These are phyloP conservation scores for Aspergillus sp. DNA, from an alignment of 2,329 filamentous ascomycete species.

Conservation along the genomic window DNA sequence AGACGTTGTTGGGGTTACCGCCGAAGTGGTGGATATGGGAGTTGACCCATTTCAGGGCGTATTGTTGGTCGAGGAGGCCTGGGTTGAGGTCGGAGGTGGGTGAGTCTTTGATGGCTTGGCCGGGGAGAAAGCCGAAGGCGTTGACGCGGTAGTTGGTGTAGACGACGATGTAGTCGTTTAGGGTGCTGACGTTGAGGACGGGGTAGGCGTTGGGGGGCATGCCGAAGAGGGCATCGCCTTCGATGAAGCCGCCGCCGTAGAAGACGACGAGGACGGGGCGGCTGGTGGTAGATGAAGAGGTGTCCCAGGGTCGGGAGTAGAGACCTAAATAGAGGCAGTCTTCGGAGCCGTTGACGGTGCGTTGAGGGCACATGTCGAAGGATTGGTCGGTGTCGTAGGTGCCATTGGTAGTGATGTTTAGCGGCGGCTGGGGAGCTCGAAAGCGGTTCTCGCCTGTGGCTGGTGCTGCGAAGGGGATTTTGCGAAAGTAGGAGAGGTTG, in stretches of 20 bases:
- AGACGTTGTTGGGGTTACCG: slow-evolving; percentile 55
- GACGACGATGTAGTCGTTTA: slow-evolving; percentile 55
- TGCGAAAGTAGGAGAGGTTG: slow-evolving; percentile 62
- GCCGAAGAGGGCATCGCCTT: slow-evolving; percentile 57
- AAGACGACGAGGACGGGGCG: slow-evolving; percentile 62
- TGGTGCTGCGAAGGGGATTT: slow-evolving; percentile 63
- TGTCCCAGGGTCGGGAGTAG: slow-evolving; percentile 59
- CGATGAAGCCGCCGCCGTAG: slow-evolving; percentile 63
- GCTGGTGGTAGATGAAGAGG: slow-evolving; percentile 28
- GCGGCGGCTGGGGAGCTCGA: slow-evolving; percentile 60
- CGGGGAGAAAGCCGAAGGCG: slow-evolving; percentile 58
- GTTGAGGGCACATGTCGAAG: slow-evolving; percentile 62
- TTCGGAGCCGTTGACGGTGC: slow-evolving; percentile 59
- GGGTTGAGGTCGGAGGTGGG: slow-evolving; percentile 53
- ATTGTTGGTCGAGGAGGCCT: slow-evolving; percentile 55
- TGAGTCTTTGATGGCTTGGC: slow-evolving; percentile 49
- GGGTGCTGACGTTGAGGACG: slow-evolving; percentile 55
- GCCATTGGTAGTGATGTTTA: slow-evolving; percentile 47
- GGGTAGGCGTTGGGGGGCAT: slow-evolving; percentile 61
- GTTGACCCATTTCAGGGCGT: slow-evolving; percentile 57
- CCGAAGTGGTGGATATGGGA: slow-evolving; percentile 56
- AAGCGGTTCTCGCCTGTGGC: slow-evolving; percentile 61
- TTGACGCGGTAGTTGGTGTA: slow-evolving; percentile 60
- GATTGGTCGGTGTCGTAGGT: slow-evolving; percentile 57
- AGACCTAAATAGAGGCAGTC: slow-evolving; percentile 64